A percentile compares a stretch with the other conserved stretches of the same genome.
These are phyloP conservation scores for Didymella pinodella DNA, from an alignment of 2,329 filamentous ascomycete genomes.

Conservation along the genomic window DNA sequence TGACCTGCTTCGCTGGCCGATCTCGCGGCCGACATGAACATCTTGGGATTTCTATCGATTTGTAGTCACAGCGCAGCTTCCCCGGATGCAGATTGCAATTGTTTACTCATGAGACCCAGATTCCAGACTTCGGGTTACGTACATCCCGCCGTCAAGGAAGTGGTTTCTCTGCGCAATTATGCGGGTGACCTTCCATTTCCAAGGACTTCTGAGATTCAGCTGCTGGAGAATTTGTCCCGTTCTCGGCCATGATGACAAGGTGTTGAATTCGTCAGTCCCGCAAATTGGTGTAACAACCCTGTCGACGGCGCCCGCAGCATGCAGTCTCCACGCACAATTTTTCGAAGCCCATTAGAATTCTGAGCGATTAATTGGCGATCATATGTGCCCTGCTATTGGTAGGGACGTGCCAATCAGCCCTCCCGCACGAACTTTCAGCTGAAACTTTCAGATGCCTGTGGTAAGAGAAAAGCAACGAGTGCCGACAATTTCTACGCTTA, in stretches of 20 bases:
- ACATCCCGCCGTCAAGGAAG: slow-evolving; percentile 16
- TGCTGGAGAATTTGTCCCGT: slow-evolving; percentile 26
- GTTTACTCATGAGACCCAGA: slow-evolving; percentile 10
- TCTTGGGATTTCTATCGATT: slow-evolving; percentile 19
- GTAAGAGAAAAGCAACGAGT: slow-evolving; percentile 16
- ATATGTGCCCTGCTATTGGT: slow-evolving; percentile 25
- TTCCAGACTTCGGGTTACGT: slow-evolving; percentile 12
- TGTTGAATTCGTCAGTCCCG: slow-evolving; percentile 14
- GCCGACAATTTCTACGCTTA: background rate
- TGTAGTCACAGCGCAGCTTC: slow-evolving; percentile 20
- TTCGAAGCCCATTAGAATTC: slow-evolving; percentile 33
- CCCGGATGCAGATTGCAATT: slow-evolving; percentile 19
- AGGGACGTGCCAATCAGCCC: slow-evolving; percentile 5
- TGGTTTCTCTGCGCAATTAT: slow-evolving; percentile 24
- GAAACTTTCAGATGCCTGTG: slow-evolving; percentile 3
- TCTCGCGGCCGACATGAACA: slow-evolving; percentile 24
- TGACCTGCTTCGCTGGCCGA: slow-evolving; percentile 22
- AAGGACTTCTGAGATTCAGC: slow-evolving; percentile 31
- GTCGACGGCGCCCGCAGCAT: slow-evolving; percentile 11
- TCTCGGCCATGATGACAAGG: slow-evolving; percentile 31
- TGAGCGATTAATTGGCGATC: slow-evolving; percentile 32
- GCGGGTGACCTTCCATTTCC: slow-evolving; percentile 40
- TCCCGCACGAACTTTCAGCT: slow-evolving; percentile 16
- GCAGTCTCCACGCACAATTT: slow-evolving; percentile 13
- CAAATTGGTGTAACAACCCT: slow-evolving; percentile 11